A percentile compares a stretch with the other conserved stretches of the same genome.
These are phyloP conservation scores for Kregervanrija pseudodelftensis DNA, from an alignment of 805 yeast species.

Conservation along the genomic window DNA sequence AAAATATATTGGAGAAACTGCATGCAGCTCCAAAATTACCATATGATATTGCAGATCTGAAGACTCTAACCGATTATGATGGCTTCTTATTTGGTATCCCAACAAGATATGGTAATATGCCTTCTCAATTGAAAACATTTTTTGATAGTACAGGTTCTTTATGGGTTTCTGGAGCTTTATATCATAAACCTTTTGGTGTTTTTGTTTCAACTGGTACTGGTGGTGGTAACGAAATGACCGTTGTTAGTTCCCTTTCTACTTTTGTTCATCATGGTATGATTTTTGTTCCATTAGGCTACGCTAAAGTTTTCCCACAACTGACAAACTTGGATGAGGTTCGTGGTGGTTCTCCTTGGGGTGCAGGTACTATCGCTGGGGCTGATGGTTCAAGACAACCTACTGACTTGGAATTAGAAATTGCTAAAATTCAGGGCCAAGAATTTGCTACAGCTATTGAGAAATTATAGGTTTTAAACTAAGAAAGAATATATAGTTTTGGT, in stretches of 20 bases:
- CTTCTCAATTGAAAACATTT: conserved; percentile 70
- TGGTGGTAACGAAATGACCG: conserved; percentile 75
- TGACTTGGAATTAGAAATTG: conserved; percentile 56
- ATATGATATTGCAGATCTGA: conserved; percentile 52
- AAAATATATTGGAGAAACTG: conserved; percentile 52
- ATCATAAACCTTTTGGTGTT: conserved; percentile 69
- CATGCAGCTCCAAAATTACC: conserved; percentile 58
- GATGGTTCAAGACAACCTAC: conserved; percentile 71
- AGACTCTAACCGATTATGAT: conserved; percentile 56
- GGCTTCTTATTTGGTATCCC: conserved; percentile 76
- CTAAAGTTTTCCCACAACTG: conserved; percentile 44
- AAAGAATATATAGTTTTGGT: background rate
- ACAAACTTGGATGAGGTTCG: conserved; percentile 60
- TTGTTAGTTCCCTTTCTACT: conserved; percentile 48
- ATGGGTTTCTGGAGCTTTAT: conserved; percentile 64
- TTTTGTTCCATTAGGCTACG: conserved; percentile 73
- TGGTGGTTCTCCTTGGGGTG: conserved; percentile 86
- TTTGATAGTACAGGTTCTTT: conserved; percentile 72
- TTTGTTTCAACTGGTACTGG: conserved; percentile 66
- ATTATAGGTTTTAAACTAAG: conserved; percentile 13
- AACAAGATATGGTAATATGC: conserved; percentile 69
- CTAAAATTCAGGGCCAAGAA: conserved; percentile 57
- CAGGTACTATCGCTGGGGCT: conserved; percentile 69
- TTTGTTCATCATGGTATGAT: conserved; percentile 71
- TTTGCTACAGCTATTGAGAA: conserved; percentile 44